Conservation (phyloP, 768 basidiomycete species). For the Tulasnella sp. region DNA sequence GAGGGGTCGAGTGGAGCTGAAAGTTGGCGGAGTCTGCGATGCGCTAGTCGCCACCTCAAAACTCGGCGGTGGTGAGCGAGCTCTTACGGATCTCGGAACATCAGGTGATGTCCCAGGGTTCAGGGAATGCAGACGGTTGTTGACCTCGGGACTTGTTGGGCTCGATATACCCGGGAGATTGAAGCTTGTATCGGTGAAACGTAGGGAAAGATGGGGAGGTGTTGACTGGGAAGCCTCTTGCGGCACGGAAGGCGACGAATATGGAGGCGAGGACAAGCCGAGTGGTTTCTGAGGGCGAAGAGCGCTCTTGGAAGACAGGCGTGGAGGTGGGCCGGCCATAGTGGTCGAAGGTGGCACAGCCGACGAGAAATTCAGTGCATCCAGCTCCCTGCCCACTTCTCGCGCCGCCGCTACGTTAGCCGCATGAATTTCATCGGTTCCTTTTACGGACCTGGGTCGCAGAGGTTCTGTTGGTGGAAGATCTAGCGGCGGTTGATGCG, state of each 20-base stretch:
- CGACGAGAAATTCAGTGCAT: slow-evolving; percentile 7
- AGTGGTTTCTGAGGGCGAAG: not conserved
- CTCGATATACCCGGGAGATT: not conserved
- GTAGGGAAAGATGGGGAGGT: not conserved
- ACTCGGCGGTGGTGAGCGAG: not conserved
- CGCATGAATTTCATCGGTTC: not conserved
- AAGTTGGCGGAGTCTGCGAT: not conserved
- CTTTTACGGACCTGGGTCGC: not conserved
- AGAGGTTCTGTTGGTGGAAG: not conserved
- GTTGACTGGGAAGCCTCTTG: not conserved
- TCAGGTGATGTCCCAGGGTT: not conserved
- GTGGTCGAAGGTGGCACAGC: not conserved
- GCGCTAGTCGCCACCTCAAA: slow-evolving; percentile 3
- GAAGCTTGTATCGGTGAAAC: not conserved
- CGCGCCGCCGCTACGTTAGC: slow-evolving; percentile 17
- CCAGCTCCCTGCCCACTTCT: slow-evolving; percentile 13
- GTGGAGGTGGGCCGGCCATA: not conserved
- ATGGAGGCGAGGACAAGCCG: not conserved
- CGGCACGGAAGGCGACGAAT: not conserved
- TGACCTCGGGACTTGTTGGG: not conserved
- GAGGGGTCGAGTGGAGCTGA: not conserved
- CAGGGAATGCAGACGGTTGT: not conserved
- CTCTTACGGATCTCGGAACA: not conserved
- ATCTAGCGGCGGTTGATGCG: not conserved
- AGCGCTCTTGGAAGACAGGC: not conserved